phyloP scores from a whole-genome alignment of 257 asterid genomes.

The Nicotiana knightiana region DNA sequence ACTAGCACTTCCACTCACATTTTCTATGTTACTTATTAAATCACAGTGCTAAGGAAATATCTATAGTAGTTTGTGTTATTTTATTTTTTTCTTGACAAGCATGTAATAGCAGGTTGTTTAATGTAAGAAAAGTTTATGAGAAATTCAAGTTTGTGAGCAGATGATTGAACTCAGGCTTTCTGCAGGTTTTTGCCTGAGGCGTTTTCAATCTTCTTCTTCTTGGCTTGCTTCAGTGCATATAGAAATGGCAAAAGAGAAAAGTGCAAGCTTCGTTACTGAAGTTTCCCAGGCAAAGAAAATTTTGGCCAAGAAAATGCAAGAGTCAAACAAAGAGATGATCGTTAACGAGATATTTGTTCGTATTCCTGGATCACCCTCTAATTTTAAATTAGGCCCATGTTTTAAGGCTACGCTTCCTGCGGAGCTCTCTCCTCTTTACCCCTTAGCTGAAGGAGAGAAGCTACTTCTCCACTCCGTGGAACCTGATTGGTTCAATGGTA shows the following conservation, averaged over 20 bases:
- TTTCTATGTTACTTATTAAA: background rate
- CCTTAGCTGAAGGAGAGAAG: conserved; percentile 15
- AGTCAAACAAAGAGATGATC: background rate
- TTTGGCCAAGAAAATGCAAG: background rate
- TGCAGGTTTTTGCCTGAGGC: background rate
- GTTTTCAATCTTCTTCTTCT: background rate
- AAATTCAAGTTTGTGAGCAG: background rate
- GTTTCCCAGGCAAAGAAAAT: background rate
- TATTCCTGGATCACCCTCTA: background rate
- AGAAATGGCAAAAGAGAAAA: background rate
- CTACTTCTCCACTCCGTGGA: background rate
- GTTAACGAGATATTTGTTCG: background rate
- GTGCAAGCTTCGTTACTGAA: background rate
- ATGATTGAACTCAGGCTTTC: background rate
- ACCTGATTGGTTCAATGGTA: background rate
- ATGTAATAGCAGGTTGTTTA: background rate
- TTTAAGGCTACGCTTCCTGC: background rate
- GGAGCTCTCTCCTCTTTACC: conserved; percentile 11
- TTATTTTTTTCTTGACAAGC: background rate
- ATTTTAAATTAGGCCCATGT: conserved; percentile 8
- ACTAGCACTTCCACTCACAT: no score
- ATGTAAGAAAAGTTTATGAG: background rate
- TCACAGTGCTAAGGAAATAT: background rate
- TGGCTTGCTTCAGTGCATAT: background rate
- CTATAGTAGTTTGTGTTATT: background rate